phyloP scores from a whole-genome alignment of 305 asterid genomes.

The Solanum chacoense region DNA sequence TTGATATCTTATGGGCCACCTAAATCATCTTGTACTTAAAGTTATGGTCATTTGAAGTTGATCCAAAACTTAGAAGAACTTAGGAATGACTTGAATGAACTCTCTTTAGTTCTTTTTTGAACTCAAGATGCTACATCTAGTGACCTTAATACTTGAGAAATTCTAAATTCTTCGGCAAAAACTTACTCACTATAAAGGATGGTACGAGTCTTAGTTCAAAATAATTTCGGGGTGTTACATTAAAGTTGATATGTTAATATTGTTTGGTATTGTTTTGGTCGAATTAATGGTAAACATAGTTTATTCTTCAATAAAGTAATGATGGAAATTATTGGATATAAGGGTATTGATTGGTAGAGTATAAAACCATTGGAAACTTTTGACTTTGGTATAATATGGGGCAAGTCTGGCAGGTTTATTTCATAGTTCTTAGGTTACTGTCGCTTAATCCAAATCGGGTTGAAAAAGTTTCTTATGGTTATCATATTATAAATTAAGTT shows the following conservation, averaged over 20 bases:
- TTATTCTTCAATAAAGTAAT: not conserved
- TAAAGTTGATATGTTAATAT: not conserved
- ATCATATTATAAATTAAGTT: not conserved
- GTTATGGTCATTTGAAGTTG: not conserved
- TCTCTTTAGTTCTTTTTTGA: not conserved
- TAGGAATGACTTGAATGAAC: not conserved
- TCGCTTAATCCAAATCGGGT: not conserved
- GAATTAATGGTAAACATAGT: not conserved
- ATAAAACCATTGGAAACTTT: not conserved
- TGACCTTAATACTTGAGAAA: not conserved
- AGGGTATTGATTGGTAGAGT: not conserved
- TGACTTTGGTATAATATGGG: not conserved
- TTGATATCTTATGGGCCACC: not conserved
- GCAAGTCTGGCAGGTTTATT: not conserved
- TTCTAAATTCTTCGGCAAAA: not conserved
- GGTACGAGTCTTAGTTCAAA: not conserved
- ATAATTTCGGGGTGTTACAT: not conserved
- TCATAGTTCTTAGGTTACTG: not conserved
- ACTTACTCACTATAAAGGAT: not conserved
- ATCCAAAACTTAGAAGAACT: not conserved
- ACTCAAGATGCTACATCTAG: not conserved
- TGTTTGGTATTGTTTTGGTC: not conserved
- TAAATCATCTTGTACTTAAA: not conserved
- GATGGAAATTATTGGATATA: not conserved
- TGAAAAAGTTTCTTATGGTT: too few relatives aligned